Conservation (phyloP, 1,139 yeast genomes). For the Neolecta irregularis region DNA sequence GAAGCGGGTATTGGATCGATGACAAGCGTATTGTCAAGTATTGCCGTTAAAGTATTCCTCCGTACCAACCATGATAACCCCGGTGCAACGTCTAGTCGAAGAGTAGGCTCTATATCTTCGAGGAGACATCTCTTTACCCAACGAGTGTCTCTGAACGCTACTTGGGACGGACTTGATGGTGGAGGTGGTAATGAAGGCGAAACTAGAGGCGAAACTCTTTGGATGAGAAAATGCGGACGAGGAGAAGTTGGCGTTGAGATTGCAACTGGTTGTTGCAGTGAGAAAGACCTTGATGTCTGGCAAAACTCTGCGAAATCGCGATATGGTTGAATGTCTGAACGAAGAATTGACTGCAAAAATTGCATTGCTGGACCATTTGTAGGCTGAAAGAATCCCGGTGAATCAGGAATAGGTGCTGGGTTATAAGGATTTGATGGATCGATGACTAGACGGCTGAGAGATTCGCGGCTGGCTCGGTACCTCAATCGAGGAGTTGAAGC, state of each 20-base stretch:
- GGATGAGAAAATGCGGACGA: neutral
- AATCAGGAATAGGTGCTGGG: neutral
- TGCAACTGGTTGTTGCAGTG: neutral
- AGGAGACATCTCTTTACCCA: slow-evolving; percentile 49
- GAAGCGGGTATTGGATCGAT: slow-evolving; percentile 68
- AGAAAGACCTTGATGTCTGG: neutral
- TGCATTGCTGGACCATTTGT: neutral
- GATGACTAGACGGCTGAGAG: slow-evolving; percentile 1
- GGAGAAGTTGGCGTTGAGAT: slow-evolving; percentile 1
- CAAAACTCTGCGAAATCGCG: too few species aligned
- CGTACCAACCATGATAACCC: slow-evolving; percentile 45
- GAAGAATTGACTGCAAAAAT: neutral
- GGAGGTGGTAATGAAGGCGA: slow-evolving; percentile 4
- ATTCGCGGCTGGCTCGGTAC: too few species aligned
- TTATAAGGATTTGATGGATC: slow-evolving; percentile 5
- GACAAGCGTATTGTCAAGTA: slow-evolving; percentile 65
- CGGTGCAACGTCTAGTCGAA: slow-evolving; percentile 45
- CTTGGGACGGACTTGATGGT: slow-evolving; percentile 12
- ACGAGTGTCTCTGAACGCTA: slow-evolving; percentile 35
- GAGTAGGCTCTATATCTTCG: slow-evolving; percentile 68
- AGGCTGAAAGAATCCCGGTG: neutral
- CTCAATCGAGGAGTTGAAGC: slow-evolving; percentile 1
- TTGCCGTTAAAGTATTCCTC: slow-evolving; percentile 44
- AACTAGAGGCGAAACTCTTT: slow-evolving; percentile 2
- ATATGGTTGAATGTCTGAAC: neutral